A percentile compares a stretch with the other conserved stretches of the same genome.
phyloP scores from a whole-genome alignment of 371 early-diverging fungal species.

The Rhizopus microsporus region DNA sequence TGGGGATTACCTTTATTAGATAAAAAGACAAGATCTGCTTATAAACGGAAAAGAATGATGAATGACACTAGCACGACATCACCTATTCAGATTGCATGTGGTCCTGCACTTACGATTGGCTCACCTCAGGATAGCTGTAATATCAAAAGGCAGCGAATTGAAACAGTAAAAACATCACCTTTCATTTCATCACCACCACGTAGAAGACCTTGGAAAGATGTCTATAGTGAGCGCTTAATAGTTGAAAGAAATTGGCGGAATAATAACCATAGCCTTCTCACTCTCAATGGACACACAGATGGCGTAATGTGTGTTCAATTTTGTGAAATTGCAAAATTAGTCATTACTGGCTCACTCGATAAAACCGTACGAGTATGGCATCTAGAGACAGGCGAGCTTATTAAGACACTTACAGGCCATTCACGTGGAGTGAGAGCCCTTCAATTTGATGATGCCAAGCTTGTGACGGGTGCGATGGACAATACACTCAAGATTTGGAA shows the following conservation, averaged over 20 bases:
- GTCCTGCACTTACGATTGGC: background rate
- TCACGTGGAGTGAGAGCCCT: conserved; percentile 84
- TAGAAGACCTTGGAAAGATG: conserved; percentile 77
- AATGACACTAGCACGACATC: background rate
- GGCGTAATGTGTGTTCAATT: conserved; percentile 89
- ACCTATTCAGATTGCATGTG: conserved; percentile 11
- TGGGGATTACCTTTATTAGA: conserved; percentile 88
- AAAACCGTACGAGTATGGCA: conserved; percentile 83
- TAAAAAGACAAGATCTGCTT: conserved; percentile 24
- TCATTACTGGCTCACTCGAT: conserved; percentile 89
- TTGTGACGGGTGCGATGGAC: conserved; percentile 90
- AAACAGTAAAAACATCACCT: background rate
- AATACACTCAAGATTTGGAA: conserved; percentile 97
- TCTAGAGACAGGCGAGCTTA: conserved; percentile 70
- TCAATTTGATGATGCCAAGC: conserved; percentile 82
- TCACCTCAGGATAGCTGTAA: background rate
- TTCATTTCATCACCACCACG: conserved; percentile 8
- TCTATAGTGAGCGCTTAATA: conserved; percentile 79
- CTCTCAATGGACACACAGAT: conserved; percentile 77
- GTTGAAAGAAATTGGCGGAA: conserved; percentile 88
- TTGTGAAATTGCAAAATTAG: conserved; percentile 67
- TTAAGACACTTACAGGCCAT: conserved; percentile 82
- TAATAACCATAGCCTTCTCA: conserved; percentile 61
- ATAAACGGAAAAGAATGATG: background rate
- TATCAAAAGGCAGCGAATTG: background rate